Percentiles rank a stretch among this genome's conserved stretches.
These are phyloP conservation scores for Botryosphaeria dothidea DNA, from an alignment of 2,329 filamentous ascomycete species.

Conservation along the genomic window DNA sequence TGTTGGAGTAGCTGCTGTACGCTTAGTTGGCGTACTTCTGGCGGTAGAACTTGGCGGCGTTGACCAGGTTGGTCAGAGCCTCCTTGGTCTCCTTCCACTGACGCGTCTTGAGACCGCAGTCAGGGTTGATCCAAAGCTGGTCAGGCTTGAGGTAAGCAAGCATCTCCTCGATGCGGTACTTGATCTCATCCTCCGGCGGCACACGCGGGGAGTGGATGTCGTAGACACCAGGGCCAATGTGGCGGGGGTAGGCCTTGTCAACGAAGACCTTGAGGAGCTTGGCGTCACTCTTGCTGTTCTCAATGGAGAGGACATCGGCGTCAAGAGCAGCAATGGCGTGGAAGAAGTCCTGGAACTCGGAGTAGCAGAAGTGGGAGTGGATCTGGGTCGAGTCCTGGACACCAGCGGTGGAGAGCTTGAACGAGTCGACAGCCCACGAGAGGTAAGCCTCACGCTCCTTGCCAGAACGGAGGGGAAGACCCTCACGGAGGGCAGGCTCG, in stretches of 20 bases:
- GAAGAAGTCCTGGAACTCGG: constrained; percentile 99
- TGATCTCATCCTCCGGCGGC: constrained; percentile 96
- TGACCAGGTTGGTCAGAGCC: constrained; percentile 93
- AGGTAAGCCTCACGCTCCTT: constrained; percentile 97
- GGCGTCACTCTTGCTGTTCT: constrained; percentile 99
- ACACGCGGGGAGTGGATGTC: constrained; percentile 99
- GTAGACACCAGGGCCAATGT: constrained; percentile 99
- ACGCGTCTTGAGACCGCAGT: constrained; percentile 98
- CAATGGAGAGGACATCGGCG: constrained; percentile 96
- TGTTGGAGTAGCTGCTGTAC: constrained; percentile 23
- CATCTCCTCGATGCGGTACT: constrained; percentile 97
- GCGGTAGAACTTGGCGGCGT: constrained; percentile 96
- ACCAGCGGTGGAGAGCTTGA: constrained; percentile 92
- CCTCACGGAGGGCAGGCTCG: constrained; percentile 98
- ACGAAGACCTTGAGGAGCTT: constrained; percentile 99
- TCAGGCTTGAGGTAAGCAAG: constrained; percentile 92
- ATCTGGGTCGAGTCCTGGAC: constrained; percentile 97
- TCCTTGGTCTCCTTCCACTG: constrained; percentile 99
- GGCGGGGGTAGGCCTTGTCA: constrained; percentile 93
- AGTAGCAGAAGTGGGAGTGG: constrained; percentile 99
- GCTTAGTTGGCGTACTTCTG: constrained; percentile 72
- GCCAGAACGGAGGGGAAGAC: constrained; percentile 92
- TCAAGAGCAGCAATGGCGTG: constrained; percentile 98
- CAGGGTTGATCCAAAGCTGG: constrained; percentile 99
- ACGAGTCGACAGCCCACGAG: constrained; percentile 94